Evolutionary conservation across 2,329 filamentous ascomycete species (phyloP).

Genomic region (Lasiodiplodia hormozganensis): DNA sequence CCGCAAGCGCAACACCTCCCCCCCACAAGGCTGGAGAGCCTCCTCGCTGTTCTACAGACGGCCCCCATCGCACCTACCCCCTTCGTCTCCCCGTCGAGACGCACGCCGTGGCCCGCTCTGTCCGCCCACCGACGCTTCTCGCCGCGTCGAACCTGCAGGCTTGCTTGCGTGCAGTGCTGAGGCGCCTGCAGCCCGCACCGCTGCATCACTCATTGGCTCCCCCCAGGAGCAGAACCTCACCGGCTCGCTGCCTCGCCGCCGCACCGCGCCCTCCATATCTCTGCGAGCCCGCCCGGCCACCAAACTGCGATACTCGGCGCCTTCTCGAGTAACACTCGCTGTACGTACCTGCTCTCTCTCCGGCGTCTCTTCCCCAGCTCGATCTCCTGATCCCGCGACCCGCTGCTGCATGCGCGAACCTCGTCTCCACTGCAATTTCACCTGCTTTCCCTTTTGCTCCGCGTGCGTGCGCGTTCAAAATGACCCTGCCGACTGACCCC

Average conservation of each 20-base stretch:
- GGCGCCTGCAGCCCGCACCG: constrained; percentile 26
- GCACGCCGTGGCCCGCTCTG: constrained; percentile 18
- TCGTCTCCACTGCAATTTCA: constrained; percentile 29
- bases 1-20: constrained; percentile 22
- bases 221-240: constrained; percentile 25
- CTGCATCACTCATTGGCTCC: constrained; percentile 28
- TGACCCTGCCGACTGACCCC: constrained; percentile 26
- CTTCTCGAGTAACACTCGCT: constrained; percentile 27
- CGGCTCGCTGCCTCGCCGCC: constrained; percentile 22
- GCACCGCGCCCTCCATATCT: constrained; percentile 19
- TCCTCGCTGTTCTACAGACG: constrained; percentile 19
- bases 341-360: constrained; percentile 25
- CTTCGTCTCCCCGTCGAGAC: constrained; percentile 1
- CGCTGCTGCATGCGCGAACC: constrained; percentile 27
- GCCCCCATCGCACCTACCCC: constrained; percentile 17
- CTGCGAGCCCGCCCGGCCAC: constrained; percentile 12
- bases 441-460: constrained; percentile 24
- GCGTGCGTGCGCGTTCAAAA: constrained; percentile 28
- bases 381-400: constrained; percentile 25
- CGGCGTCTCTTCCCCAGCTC: constrained; percentile 10
- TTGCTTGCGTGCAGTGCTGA: constrained; percentile 21
- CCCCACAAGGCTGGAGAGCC: constrained; percentile 22
- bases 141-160: constrained; percentile 24
- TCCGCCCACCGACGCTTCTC: constrained; percentile 26
- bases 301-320: constrained; percentile 16